These are phyloP conservation scores for Lunularia cruciata DNA, from an alignment of 225 moss, liverwort and hornwort genomes.

Conservation along the genomic window DNA sequence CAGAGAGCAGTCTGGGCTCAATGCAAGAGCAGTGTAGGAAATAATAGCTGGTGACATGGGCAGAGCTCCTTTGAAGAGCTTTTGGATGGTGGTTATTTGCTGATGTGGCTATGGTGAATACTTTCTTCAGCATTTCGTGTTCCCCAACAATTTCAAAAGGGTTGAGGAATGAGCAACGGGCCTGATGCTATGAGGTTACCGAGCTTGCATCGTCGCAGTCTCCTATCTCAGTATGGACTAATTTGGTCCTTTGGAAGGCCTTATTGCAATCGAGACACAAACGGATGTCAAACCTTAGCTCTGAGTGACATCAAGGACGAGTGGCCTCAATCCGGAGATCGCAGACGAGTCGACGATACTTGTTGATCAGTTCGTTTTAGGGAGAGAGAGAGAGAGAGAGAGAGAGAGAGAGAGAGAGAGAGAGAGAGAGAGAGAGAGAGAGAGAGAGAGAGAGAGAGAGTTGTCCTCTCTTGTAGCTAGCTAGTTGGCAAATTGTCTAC, in stretches of 20 bases:
- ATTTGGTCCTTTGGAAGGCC: neutral
- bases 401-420: too few relatives aligned
- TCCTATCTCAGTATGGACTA: neutral
- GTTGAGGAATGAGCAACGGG: too few relatives aligned
- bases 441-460: too few relatives aligned
- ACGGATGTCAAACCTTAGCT: neutral
- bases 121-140: constrained; percentile 12
- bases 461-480: neutral
- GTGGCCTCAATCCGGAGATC: neutral
- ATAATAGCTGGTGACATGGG: constrained; percentile 8
- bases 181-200: too few relatives aligned
- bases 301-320: neutral
- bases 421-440: too few relatives aligned
- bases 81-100: neutral
- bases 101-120: constrained; percentile 2
- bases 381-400: too few relatives aligned
- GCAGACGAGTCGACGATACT: neutral
- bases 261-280: neutral
- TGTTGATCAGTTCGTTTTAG: neutral
- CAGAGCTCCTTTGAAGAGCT: neutral
- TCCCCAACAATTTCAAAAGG: neutral
- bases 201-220: neutral
- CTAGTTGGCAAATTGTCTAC: neutral
- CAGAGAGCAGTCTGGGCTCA: neutral
- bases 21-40: neutral